Evolutionary conservation across 2,329 filamentous ascomycete species (phyloP).

Genomic region (Colletotrichum sp.): DNA sequence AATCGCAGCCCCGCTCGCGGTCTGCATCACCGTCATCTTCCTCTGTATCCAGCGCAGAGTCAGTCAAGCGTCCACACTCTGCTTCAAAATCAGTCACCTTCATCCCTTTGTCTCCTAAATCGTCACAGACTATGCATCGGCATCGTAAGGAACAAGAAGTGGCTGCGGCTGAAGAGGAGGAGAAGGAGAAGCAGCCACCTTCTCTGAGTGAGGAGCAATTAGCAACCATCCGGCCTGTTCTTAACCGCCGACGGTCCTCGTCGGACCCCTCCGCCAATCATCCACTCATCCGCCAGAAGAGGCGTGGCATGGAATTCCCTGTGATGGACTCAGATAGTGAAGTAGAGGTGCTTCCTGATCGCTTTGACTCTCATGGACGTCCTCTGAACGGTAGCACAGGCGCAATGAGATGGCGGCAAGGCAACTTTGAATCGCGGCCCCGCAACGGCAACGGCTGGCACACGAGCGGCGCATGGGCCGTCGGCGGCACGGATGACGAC

Average conservation of each 20-base stretch:
- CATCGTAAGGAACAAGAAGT: slow-evolving; percentile 41
- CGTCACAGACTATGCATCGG: slow-evolving; percentile 47
- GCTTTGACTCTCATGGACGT: slow-evolving; percentile 50
- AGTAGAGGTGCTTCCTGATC: slow-evolving; percentile 50
- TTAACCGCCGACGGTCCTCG: slow-evolving; percentile 32
- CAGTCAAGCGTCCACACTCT: slow-evolving; percentile 12
- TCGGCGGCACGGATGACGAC: slow-evolving; percentile 47
- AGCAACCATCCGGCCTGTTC: slow-evolving; percentile 14
- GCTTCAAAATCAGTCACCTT: slow-evolving; percentile 50
- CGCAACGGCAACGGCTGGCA: slow-evolving; percentile 37
- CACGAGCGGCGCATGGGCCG: slow-evolving; percentile 48
- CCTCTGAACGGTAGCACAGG: slow-evolving; percentile 36
- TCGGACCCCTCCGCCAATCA: slow-evolving; percentile 35
- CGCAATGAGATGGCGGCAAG: slow-evolving; percentile 36
- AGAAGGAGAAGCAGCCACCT: slow-evolving; percentile 14
- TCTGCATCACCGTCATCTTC: slow-evolving; percentile 6
- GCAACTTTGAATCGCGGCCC: slow-evolving; percentile 46
- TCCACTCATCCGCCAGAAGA: slow-evolving; percentile 25
- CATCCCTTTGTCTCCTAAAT: slow-evolving; percentile 55
- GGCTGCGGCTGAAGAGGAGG: slow-evolving; percentile 24
- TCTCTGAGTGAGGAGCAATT: slow-evolving; percentile 19
- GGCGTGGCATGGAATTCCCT: slow-evolving; percentile 18
- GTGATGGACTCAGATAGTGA: slow-evolving; percentile 36
- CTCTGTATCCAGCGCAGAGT: slow-evolving; percentile 4
- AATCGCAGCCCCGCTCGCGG: slow-evolving; percentile 5